Evolutionary conservation across 768 basidiomycete species (phyloP), one percentile per base, ranked within the genome.

Genomic region (Naematelia aurantialba): DNA sequence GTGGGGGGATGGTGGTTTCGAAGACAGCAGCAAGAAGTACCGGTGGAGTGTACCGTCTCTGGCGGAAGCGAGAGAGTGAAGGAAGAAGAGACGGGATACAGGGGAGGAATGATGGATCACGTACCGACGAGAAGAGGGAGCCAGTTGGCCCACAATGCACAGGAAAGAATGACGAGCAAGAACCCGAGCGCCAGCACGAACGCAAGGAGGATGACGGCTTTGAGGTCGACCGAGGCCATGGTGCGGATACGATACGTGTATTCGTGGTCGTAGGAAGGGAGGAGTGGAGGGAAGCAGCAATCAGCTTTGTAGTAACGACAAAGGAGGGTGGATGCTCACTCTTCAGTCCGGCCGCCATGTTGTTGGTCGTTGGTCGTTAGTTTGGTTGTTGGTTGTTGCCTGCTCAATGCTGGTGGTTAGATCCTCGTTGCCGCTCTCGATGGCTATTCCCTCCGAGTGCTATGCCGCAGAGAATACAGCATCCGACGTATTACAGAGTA

Each of bases 171-270:
- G 72, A 98, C 89, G 73, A 98, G 84, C 58, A 99, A 80, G 81
- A 99, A 99, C n/a, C 96, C 96, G 14, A 94, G 83, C 4, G 96
- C 96, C 51, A 99, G 87, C 54, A 97, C 90, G 79, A 99, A 97
- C 1, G 96, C 93, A 47, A 99, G 86, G 54, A 97, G 82, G 69
- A 98, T 92, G 64, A 98, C 92, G 72, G 91, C 93, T 97, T 74
- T 39, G n/a, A n/a, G 49, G 25, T 45, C 17, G 52, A 39, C 39
- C 42, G 45, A 19, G 45, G 45, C 5, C 25, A 47, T 17, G 51
- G 12, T 2, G 34, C 3, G 8, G 49, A 51, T 4, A 42, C 19
- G 31, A 58, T 58, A 29, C 4, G 13, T n/a, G n/a, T n/a, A n/a
- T n/a, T 45, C 13, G 5, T 13, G 4, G 31, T 48, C 19, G 21